These are phyloP conservation scores for Globisporangium recalcitrans DNA, from an alignment of 352 stramenopile species.

Conservation along the genomic window DNA sequence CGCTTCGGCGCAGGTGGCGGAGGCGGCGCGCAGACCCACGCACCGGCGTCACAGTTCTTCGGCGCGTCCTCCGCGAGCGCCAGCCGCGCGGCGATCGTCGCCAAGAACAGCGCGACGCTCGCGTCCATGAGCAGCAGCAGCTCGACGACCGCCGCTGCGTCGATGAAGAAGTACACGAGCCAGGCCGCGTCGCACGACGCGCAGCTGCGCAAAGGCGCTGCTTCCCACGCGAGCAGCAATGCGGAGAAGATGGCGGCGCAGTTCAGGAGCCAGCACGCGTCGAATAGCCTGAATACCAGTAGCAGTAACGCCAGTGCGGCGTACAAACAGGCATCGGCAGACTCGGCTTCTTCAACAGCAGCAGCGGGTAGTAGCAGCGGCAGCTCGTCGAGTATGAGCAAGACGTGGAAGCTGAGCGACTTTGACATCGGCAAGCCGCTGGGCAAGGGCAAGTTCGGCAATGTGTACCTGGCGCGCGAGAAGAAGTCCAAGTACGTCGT, in stretches of 20 bases:
- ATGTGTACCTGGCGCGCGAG: conserved; percentile 98
- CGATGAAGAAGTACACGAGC: conserved; percentile 5
- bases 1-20: conserved; percentile 15
- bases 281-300: not conserved
- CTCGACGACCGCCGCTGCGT: not conserved
- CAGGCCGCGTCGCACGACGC: not conserved
- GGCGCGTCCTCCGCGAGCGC: conserved; percentile 14
- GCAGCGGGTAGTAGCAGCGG: conserved; percentile 7
- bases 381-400: conserved; percentile 11
- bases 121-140: conserved; percentile 11
- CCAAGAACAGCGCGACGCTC: conserved; percentile 5
- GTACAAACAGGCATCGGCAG: not conserved
- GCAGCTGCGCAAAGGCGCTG: not conserved
- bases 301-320: not conserved
- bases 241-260: conserved; percentile 7
- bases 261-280: conserved; percentile 6
- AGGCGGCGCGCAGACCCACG: conserved; percentile 1
- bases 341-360: not conserved
- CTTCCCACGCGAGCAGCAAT: conserved; percentile 8
- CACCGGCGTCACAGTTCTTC: conserved; percentile 19
- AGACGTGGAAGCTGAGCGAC: conserved; percentile 93
- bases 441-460: conserved; percentile 97
- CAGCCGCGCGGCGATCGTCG: conserved; percentile 21
- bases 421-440: conserved; percentile 99
- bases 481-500: conserved; percentile 98